Evolutionary conservation across 306 rosid genomes (phyloP).

Genomic region (Mimosa pudica): DNA sequence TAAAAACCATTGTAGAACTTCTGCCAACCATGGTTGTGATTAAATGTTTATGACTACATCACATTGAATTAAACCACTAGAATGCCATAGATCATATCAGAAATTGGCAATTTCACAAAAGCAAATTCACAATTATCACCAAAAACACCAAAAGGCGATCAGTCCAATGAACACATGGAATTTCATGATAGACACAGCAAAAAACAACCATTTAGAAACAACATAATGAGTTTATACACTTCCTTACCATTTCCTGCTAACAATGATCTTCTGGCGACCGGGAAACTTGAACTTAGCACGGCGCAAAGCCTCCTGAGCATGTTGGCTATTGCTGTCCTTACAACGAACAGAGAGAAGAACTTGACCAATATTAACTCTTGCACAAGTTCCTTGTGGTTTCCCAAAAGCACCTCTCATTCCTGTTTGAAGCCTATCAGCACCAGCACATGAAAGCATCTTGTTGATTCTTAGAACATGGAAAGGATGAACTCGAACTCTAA

Average conservation of each 20-base stretch:
- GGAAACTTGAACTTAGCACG: constrained; percentile 84
- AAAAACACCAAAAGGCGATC: not conserved
- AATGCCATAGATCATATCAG: not conserved
- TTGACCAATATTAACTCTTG: constrained; percentile 78
- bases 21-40: not conserved
- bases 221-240: not conserved
- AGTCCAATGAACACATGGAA: not conserved
- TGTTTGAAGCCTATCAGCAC: constrained; percentile 88
- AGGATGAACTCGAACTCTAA: constrained; percentile 81
- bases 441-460: constrained; percentile 94
- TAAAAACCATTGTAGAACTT: not conserved
- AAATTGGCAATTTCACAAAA: not conserved
- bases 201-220: not conserved
- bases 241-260: constrained; percentile 72
- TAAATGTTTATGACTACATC: not conserved
- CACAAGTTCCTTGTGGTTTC: constrained; percentile 80
- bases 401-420: constrained; percentile 95
- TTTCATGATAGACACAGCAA: not conserved
- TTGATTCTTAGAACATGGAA: constrained; percentile 82
- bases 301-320: constrained; percentile 79
- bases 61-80: not conserved
- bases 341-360: constrained; percentile 73
- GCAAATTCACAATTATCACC: not conserved
- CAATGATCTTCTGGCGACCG: constrained; percentile 76
- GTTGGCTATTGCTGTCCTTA: constrained; percentile 55